Base-by-base conservation (phyloP, 352 stramenopile genomes). In the Pythium aphanidermatum region DNA sequence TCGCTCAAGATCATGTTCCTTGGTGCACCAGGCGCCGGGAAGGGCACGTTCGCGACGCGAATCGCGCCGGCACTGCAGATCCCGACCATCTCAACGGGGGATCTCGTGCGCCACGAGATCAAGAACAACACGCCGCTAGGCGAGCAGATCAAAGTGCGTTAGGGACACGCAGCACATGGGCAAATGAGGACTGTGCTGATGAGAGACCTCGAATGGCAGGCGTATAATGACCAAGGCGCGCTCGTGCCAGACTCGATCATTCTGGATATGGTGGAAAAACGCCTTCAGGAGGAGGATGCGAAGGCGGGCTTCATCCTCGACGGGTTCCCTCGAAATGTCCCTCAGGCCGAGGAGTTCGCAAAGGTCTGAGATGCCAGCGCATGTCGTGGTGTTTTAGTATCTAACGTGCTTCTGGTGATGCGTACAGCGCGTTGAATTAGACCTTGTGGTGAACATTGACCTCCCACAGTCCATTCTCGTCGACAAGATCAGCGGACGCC, bases 1-100 rank as follows among this genome's bases (percentile, higher is more conserved):
- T 70, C 74, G 55, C 65, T 87, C 45, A 84, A 81, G 55, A 83
- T 96, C 65, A 92, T 96, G 81, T 95, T 96, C 53, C 77, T 96
- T 4, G 86, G 86, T 9, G 81, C 86, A 30, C 86, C 86, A 0
- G 86, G 86, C 42, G 83, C 85, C 3, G 86, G 86, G 53, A 96
- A 96, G 65, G 86, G 86, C 56, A 96, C 86, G 36, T 96, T 95
- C 55, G 83, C 85, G 23, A 80, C 68, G 33, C 81, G 82, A 43
- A 90, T 96, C 29, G 79, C 83, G 16, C 75, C 76, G 11, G 74
- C 83, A 62, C 65, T 95, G 43, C 55, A 85, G 46, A 90, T 95
- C 58, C 85, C 86, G 29, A 90, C 82, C 28, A 95, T 96, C 40
- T 93, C 83, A 11, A 95, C 83, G 28, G 83, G 86, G n/a, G 86